Evolutionary conservation across 139 green algal genomes (phyloP).

Genomic region (Chlamydomonas applanata): DNA sequence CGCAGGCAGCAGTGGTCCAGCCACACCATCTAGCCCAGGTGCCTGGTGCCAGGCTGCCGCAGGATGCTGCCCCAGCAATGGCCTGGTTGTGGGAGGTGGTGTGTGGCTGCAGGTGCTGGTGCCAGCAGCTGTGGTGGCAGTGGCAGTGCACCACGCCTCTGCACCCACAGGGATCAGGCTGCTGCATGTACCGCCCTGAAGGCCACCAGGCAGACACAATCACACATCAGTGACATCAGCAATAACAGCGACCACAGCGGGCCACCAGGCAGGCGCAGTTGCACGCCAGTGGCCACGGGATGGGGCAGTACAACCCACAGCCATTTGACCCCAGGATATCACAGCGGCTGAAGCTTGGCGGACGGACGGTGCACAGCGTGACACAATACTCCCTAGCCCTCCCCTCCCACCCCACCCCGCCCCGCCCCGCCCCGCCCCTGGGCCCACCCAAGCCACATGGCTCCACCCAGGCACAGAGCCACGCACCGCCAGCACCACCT

Average conservation of each 20-base stretch:
- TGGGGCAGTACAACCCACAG: too few species aligned
- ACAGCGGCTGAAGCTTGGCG: too few species aligned
- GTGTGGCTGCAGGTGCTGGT: background rate
- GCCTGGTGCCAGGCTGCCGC: conserved; percentile 22
- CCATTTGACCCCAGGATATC: too few species aligned
- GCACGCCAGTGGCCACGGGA: too few species aligned
- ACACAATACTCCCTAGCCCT: too few species aligned
- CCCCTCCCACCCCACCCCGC: too few species aligned
- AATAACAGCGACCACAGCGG: background rate
- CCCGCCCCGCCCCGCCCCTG: too few species aligned
- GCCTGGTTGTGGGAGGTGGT: background rate
- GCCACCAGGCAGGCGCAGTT: too few species aligned
- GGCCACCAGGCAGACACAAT: too few species aligned
- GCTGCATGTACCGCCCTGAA: background rate
- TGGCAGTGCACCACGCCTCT: background rate
- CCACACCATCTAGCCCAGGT: conserved; percentile 2
- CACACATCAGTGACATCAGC: too few species aligned
- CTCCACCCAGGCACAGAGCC: background rate
- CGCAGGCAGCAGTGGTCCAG: conserved; percentile 30
- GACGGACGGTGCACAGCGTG: too few species aligned
- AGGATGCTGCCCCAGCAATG: conserved; percentile 31
- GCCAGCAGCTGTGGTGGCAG: background rate
- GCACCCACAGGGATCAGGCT: background rate
- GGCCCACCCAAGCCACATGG: background rate
- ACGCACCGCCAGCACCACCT: conserved; percentile 21